phyloP scores from a whole-genome alignment of 2,329 filamentous ascomycete genomes.

The Fusarium sp. region DNA sequence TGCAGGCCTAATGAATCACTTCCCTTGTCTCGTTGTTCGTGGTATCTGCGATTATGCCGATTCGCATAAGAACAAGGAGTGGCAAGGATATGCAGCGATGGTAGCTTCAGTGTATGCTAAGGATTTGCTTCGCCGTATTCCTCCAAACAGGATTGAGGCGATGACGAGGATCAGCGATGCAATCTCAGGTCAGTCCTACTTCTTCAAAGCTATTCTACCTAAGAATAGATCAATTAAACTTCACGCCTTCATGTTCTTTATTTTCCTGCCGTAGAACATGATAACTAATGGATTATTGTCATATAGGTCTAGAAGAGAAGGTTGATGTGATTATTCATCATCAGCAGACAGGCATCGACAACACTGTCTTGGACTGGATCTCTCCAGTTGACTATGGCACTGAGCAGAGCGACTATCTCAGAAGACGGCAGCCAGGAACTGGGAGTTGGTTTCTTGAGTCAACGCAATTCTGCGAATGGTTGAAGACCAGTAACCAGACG shows the following conservation, averaged over 20 bases:
- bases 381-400: too few relatives aligned
- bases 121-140: background rate
- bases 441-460: background rate
- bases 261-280: too few relatives aligned
- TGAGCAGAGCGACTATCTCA: too few relatives aligned
- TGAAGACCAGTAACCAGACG: background rate
- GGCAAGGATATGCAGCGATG: constrained; percentile 54
- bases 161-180: background rate
- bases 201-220: too few relatives aligned
- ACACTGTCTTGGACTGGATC: too few relatives aligned
- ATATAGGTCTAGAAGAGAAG: too few relatives aligned
- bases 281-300: too few relatives aligned
- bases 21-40: constrained; percentile 53
- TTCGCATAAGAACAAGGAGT: constrained; percentile 47
- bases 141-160: background rate
- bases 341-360: too few relatives aligned
- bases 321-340: too few relatives aligned
- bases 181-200: too few relatives aligned
- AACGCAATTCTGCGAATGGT: background rate
- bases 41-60: constrained; percentile 58
- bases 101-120: constrained; percentile 48
- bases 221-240: too few relatives aligned
- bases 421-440: constrained; percentile 42
- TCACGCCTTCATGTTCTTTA: too few relatives aligned
- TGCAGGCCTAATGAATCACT: constrained; percentile 42